Conservation (phyloP, 2,329 filamentous ascomycete genomes). For the Trichoderma guizhouense region DNA sequence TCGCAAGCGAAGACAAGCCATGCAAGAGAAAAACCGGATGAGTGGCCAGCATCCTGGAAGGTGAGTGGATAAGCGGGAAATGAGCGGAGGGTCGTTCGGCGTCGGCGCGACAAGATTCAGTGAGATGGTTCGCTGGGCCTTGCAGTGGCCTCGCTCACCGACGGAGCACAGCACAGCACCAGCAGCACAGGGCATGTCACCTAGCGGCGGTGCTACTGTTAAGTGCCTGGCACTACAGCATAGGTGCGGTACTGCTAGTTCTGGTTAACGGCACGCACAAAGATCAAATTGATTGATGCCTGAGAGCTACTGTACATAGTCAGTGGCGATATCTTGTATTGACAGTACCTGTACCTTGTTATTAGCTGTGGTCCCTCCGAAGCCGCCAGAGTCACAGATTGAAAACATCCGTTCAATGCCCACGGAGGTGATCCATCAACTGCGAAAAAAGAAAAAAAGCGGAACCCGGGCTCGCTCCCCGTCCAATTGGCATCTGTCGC, state of each 20-base stretch:
- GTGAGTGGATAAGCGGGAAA: constrained; percentile 21
- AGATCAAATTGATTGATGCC: not conserved
- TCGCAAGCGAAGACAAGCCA: constrained; percentile 1
- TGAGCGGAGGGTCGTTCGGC: constrained; percentile 18
- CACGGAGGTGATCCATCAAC: not conserved
- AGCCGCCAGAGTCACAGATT: constrained; percentile 4
- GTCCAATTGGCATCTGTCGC: not conserved
- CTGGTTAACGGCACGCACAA: not conserved
- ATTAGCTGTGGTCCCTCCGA: not conserved
- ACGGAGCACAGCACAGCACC: constrained; percentile 2
- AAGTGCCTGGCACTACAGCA: not conserved
- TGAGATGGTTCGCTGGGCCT: not conserved
- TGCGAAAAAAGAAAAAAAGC: not conserved
- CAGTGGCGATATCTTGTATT: not conserved
- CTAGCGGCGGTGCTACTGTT: not conserved
- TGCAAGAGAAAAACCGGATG: constrained; percentile 4
- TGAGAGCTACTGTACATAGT: not conserved
- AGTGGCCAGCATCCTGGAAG: constrained; percentile 6
- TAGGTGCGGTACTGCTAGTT: not conserved
- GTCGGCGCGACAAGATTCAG: constrained; percentile 2
- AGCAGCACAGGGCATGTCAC: not conserved
- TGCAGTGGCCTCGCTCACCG: not conserved
- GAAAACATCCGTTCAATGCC: not conserved
- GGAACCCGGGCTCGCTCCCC: not conserved
- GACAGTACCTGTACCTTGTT: not conserved